Percentiles rank a stretch among this genome's conserved stretches.
These are phyloP conservation scores for Lichtheimia ornata DNA, from an alignment of 371 early-diverging fungal species.

Conservation along the genomic window DNA sequence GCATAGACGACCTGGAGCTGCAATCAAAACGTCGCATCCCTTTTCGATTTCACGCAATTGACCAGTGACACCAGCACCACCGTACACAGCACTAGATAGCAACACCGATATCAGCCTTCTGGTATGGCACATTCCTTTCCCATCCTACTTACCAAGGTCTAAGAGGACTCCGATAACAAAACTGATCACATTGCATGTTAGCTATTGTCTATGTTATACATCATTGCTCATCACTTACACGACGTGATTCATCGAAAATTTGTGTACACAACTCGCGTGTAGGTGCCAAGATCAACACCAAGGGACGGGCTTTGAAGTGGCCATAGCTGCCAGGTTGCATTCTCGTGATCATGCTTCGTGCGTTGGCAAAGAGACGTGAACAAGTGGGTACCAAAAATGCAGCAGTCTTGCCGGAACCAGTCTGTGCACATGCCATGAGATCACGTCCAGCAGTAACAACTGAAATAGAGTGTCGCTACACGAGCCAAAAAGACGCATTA, in stretches of 20 bases:
- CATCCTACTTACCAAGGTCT: slow-evolving; percentile 43
- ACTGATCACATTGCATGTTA: slow-evolving; percentile 15
- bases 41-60: slow-evolving; percentile 56
- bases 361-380: slow-evolving; percentile 33
- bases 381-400: slow-evolving; percentile 67
- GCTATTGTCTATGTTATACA: background rate
- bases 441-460: slow-evolving; percentile 66
- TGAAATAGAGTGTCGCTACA: slow-evolving; percentile 67
- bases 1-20: slow-evolving; percentile 96
- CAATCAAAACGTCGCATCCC: slow-evolving; percentile 94
- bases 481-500: background rate
- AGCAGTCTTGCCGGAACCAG: slow-evolving; percentile 80
- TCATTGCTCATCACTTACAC: slow-evolving; percentile 20
- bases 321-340: slow-evolving; percentile 18
- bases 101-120: background rate
- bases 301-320: slow-evolving; percentile 29
- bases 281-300: slow-evolving; percentile 45
- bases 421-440: slow-evolving; percentile 82
- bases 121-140: background rate
- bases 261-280: slow-evolving; percentile 50
- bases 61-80: slow-evolving; percentile 21
- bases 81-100: slow-evolving; percentile 72
- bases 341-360: slow-evolving; percentile 26
- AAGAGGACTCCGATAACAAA: slow-evolving; percentile 46
- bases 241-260: slow-evolving; percentile 48